Evolutionary conservation across 2,329 filamentous ascomycete species (phyloP).

Genomic region (Didymella pinodella): DNA sequence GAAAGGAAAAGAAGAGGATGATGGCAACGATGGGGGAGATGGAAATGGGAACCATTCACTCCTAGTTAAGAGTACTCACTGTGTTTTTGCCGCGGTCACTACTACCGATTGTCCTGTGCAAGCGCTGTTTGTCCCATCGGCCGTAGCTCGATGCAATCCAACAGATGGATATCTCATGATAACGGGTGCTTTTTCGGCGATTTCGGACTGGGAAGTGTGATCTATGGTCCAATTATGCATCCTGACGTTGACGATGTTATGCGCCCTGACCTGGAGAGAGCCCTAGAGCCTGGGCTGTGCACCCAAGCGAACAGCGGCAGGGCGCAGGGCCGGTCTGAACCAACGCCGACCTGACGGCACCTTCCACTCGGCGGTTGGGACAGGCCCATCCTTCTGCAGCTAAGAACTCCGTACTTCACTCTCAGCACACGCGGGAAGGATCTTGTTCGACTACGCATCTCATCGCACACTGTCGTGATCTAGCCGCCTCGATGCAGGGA

Average conservation of each 20-base stretch:
- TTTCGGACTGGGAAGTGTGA: neutral
- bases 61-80: neutral
- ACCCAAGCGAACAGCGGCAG: neutral
- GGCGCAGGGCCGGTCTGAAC: slow-evolving; percentile 3
- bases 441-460: neutral
- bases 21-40: slow-evolving; percentile 11
- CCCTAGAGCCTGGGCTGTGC: slow-evolving; percentile 6
- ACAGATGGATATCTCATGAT: neutral
- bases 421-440: slow-evolving; percentile 1
- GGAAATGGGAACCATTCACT: slow-evolving; percentile 19
- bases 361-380: slow-evolving; percentile 5
- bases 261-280: neutral
- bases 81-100: neutral
- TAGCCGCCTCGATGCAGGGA: slow-evolving; percentile 20
- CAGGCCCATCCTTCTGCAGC: slow-evolving; percentile 8
- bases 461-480: slow-evolving; percentile 8
- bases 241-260: neutral
- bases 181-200: neutral
- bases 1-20: slow-evolving; percentile 7
- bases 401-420: neutral
- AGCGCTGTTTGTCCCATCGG: neutral
- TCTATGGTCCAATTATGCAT: neutral
- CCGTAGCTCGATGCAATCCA: neutral
- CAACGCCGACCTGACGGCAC: neutral
- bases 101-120: neutral